These are phyloP conservation scores for Lachancea cidri DNA, from an alignment of 805 yeast genomes.

Conservation along the genomic window DNA sequence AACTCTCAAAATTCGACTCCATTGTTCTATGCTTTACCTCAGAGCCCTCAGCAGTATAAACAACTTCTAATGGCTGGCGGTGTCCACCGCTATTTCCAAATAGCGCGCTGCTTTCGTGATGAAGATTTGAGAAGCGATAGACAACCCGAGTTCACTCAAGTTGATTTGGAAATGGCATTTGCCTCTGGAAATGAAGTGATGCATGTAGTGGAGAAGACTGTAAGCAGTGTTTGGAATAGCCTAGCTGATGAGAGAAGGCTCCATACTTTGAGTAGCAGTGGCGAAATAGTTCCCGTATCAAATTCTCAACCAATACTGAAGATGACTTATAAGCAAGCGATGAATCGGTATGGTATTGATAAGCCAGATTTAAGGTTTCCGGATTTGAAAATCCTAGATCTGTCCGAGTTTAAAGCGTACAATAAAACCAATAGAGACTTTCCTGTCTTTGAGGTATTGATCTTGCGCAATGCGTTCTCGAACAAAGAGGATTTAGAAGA, in stretches of 20 bases:
- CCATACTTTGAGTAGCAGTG: slow-evolving; percentile 26
- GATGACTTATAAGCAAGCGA: slow-evolving; percentile 62
- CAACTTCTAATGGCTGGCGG: slow-evolving; percentile 95
- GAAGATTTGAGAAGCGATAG: slow-evolving; percentile 93
- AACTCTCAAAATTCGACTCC: slow-evolving; percentile 32
- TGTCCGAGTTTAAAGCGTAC: slow-evolving; percentile 38
- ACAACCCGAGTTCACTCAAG: slow-evolving; percentile 96
- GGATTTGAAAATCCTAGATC: slow-evolving; percentile 41
- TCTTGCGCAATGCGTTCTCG: slow-evolving; percentile 47
- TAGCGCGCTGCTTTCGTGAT: slow-evolving; percentile 93
- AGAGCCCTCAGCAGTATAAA: slow-evolving; percentile 96
- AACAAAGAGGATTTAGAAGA: slow-evolving; percentile 20
- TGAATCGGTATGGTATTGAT: slow-evolving; percentile 78
- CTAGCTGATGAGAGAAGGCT: slow-evolving; percentile 32
- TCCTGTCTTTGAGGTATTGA: slow-evolving; percentile 70
- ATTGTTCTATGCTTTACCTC: slow-evolving; percentile 84
- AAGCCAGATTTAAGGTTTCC: slow-evolving; percentile 84
- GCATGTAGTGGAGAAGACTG: slow-evolving; percentile 52
- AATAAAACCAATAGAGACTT: slow-evolving; percentile 41
- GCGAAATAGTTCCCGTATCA: slow-evolving; percentile 17
- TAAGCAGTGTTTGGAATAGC: slow-evolving; percentile 50
- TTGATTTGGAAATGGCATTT: slow-evolving; percentile 93
- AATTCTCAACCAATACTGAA: slow-evolving; percentile 33
- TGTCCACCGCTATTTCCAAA: slow-evolving; percentile 75
- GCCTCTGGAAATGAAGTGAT: slow-evolving; percentile 65